phyloP scores from a whole-genome alignment of 257 asterid species.

The Scutellaria baicalensis region DNA sequence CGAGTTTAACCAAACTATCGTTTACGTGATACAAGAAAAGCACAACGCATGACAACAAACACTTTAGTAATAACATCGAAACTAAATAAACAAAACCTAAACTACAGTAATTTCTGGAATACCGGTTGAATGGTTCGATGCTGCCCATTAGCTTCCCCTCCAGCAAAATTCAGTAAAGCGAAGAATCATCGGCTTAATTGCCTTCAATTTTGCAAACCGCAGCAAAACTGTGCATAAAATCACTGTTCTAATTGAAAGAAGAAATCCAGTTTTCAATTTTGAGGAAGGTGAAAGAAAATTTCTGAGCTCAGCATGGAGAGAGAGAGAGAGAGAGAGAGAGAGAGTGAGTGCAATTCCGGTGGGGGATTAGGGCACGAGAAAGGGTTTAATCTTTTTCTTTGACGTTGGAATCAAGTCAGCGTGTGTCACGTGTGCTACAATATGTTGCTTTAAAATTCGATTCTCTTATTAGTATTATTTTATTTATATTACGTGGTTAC shows the following conservation, averaged over 20 bases:
- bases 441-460: not conserved
- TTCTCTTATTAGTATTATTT: no score
- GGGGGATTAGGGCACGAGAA: conserved; percentile 22
- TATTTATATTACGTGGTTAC: no score
- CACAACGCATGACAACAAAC: not conserved
- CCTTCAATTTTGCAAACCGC: not conserved
- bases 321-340: not conserved
- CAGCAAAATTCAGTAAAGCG: conserved; percentile 5
- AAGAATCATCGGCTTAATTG: not conserved
- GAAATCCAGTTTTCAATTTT: not conserved
- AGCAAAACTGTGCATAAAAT: not conserved
- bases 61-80: not conserved
- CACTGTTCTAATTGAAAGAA: not conserved
- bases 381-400: not conserved
- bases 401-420: conserved; percentile 4
- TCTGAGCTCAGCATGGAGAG: no score
- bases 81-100: not conserved
- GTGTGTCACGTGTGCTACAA: conserved; percentile 9
- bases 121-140: conserved; percentile 49
- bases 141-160: conserved; percentile 26
- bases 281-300: not conserved
- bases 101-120: conserved; percentile 4
- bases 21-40: not conserved
- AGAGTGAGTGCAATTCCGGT: not conserved
- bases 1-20: conserved; percentile 77